A percentile compares a stretch with the other conserved stretches of the same genome.
phyloP scores from a whole-genome alignment of 2,329 filamentous ascomycete species.

The Xenoacremonium recifei region DNA sequence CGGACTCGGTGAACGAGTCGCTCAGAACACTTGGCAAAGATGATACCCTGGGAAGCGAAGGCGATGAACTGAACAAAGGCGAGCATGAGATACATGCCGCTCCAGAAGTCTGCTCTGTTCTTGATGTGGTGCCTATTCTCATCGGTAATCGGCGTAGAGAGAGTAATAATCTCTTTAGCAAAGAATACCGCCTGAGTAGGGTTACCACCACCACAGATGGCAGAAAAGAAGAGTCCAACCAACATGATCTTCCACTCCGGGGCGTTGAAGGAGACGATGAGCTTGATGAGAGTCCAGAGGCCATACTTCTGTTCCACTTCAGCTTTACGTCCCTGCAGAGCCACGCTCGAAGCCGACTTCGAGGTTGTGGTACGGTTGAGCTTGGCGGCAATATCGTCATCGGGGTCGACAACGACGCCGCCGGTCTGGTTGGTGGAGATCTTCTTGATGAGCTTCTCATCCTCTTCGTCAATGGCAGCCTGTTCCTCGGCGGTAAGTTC shows the following conservation, averaged over 20 bases:
- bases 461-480: slow-evolving; percentile 46
- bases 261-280: slow-evolving; percentile 78
- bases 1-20: slow-evolving; percentile 79
- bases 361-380: slow-evolving; percentile 54
- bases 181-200: slow-evolving; percentile 73
- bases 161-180: slow-evolving; percentile 77
- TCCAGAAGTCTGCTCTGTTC: slow-evolving; percentile 79
- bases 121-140: slow-evolving; percentile 56
- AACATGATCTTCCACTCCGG: slow-evolving; percentile 71
- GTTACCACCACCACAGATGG: slow-evolving; percentile 79
- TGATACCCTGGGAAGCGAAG: slow-evolving; percentile 65
- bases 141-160: slow-evolving; percentile 54
- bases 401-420: slow-evolving; percentile 52
- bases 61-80: slow-evolving; percentile 70
- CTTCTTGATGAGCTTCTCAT: slow-evolving; percentile 51
- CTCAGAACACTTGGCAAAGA: slow-evolving; percentile 86
- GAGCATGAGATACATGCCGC: slow-evolving; percentile 83
- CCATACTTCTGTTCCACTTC: slow-evolving; percentile 59
- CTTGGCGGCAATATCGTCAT: slow-evolving; percentile 60
- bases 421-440: slow-evolving; percentile 40
- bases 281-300: slow-evolving; percentile 72
- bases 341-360: slow-evolving; percentile 67
- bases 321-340: slow-evolving; percentile 55
- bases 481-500: slow-evolving; percentile 52
- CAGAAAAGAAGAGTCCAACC: slow-evolving; percentile 68